Base-by-base conservation (phyloP, 257 asterid species). In the Lavandula angustifolia region DNA sequence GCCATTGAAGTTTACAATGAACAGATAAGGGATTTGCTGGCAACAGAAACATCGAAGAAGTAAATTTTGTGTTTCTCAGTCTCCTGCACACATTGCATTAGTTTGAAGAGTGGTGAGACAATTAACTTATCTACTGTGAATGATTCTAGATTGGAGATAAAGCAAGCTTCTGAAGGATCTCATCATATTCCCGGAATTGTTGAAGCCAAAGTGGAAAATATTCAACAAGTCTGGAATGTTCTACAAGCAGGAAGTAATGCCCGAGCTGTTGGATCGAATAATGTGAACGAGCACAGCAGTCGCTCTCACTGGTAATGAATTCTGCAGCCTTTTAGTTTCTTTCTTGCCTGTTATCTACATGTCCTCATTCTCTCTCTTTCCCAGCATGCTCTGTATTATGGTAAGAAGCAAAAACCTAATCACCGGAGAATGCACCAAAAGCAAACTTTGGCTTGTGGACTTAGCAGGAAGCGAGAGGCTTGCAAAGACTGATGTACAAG, bases 381-480 rank as follows among this genome's bases (percentile, higher is more conserved):
- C 55, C 78, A 92, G 99, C 85, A 90, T 94, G 92, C 96, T 94
- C 18, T 90, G 89, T 55, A 88, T 94, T 60, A 79, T 73, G 89
- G 99, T 92, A 67, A 87, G 74, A 73, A 84, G 95, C 50, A 81
- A 87, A 79, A 92, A 89, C 71, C 75, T 85, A 44, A 71, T 92
- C 14, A 83, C 70, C 0, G 96, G 88, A 61, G 96, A 85, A 60
- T 76, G 94, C 86, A 92, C 95, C 51, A 87, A 75, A 75, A 92
- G 99, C 89, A 92, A 92, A 84, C 95, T 92, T 60, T 92, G 99
- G 99, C 97, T 94, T 48, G 97, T 94, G 64, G 99, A 94, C 83
- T 86, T 94, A 77, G 99, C 99, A 1, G 99, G 99, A 60, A 94
- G 99, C 68, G 99, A 94, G 84, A 82, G 99, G 88, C 84, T 94